phyloP scores from a whole-genome alignment of 352 stramenopile species.

The Stramenopiles sp. region DNA sequence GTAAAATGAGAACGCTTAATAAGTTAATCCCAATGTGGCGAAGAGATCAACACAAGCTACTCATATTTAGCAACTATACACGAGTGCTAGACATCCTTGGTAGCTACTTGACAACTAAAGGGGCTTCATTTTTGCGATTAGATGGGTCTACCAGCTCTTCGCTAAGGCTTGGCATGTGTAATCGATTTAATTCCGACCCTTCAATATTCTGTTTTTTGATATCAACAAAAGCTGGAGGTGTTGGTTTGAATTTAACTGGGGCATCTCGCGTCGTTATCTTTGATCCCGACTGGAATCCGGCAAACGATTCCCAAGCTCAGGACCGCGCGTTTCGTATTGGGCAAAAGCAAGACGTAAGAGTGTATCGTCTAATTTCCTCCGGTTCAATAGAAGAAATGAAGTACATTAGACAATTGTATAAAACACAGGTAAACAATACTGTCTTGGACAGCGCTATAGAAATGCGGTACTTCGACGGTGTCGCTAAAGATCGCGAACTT shows the following conservation, averaged over 20 bases:
- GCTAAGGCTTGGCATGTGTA: constrained; percentile 84
- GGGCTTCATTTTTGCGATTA: constrained; percentile 88
- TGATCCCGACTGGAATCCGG: constrained; percentile 77
- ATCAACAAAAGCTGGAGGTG: constrained; percentile 80
- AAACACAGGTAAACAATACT: no score
- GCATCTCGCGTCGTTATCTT: constrained; percentile 80
- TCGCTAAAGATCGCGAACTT: no score
- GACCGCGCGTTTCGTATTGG: constrained; percentile 92
- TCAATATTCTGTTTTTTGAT: constrained; percentile 97
- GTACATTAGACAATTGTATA: no score
- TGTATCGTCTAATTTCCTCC: constrained; percentile 89
- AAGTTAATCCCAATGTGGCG: constrained; percentile 85
- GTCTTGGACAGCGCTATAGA: no score
- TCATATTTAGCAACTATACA: constrained; percentile 97
- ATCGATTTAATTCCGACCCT: constrained; percentile 88
- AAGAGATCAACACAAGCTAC: constrained; percentile 63
- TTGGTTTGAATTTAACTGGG: constrained; percentile 95
- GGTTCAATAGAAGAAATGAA: constrained; percentile 97
- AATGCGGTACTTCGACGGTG: no score
- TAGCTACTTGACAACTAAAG: constrained; percentile 91
- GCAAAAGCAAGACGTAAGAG: constrained; percentile 93
- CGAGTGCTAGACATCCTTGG: constrained; percentile 98
- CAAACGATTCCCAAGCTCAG: constrained; percentile 79
- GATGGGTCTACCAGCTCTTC: constrained; percentile 89
- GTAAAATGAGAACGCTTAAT: constrained; percentile 59